Evolutionary conservation across 83 land plant genomes (phyloP).

Genomic region (Picea abies): DNA sequence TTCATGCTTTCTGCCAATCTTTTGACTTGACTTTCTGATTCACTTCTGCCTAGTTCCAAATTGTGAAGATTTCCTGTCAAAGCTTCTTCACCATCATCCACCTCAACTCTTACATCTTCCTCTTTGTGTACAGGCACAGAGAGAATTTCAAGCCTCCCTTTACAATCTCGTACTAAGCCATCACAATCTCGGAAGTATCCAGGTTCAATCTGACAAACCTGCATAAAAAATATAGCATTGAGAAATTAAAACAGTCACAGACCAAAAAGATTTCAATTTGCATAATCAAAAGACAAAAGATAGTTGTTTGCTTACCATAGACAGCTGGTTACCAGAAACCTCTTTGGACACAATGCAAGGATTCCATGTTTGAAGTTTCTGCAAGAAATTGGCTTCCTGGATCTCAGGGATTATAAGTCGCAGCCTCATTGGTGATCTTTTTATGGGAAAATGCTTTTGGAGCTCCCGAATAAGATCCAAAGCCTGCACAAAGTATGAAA

Average conservation of each 20-base stretch:
- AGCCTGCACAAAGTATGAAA: constrained; percentile 62
- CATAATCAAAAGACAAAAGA: no score
- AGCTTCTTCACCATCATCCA: constrained; percentile 53
- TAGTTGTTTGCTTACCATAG: constrained; percentile 50
- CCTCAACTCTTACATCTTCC: constrained; percentile 63
- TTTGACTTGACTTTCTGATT: constrained; percentile 14
- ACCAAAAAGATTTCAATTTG: no score
- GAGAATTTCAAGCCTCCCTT: constrained; percentile 84
- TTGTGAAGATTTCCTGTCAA: neutral
- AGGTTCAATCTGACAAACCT: constrained; percentile 94
- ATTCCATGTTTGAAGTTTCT: constrained; percentile 68
- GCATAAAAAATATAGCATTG: constrained; percentile 11
- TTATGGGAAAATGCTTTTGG: constrained; percentile 87
- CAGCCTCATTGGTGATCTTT: constrained; percentile 85
- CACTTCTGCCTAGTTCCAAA: neutral
- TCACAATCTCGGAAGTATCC: constrained; percentile 93
- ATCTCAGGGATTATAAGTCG: constrained; percentile 55
- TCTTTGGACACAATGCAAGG: constrained; percentile 65
- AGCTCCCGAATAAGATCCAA: constrained; percentile 92
- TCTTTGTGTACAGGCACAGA: constrained; percentile 82
- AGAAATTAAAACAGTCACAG: constrained; percentile 3
- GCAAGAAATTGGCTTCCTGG: constrained; percentile 40
- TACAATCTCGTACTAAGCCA: constrained; percentile 55
- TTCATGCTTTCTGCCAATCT: neutral
- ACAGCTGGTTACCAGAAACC: constrained; percentile 49